phyloP scores from a whole-genome alignment of 2,329 filamentous ascomycete genomes.

The Xylaria sp. region DNA sequence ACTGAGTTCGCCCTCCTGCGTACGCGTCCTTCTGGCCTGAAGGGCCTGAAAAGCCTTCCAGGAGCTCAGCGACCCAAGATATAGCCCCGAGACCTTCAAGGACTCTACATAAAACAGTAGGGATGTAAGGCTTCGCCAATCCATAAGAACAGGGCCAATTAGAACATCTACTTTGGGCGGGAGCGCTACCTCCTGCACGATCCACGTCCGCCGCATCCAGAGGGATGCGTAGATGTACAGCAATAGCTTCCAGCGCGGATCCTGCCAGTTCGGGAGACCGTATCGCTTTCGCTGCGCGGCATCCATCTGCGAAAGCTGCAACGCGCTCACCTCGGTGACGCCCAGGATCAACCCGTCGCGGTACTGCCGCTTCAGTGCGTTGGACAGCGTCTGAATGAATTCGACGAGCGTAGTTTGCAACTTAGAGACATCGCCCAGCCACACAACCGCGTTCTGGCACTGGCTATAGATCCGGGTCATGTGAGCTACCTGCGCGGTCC shows the following conservation, averaged over 20 bases:
- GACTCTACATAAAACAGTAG: neutral
- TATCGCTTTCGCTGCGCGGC: neutral
- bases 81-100: neutral
- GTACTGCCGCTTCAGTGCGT: neutral
- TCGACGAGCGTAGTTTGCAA: neutral
- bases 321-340: neutral
- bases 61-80: neutral
- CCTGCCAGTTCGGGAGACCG: neutral
- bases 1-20: neutral
- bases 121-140: neutral
- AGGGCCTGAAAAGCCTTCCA: neutral
- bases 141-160: neutral
- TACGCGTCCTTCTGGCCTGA: neutral
- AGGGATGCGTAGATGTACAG: neutral
- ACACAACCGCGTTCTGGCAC: neutral
- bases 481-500: neutral
- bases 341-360: neutral
- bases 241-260: neutral
- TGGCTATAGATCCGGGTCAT: neutral
- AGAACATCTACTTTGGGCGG: neutral
- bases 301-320: neutral
- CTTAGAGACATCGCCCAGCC: neutral
- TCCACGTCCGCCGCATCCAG: neutral
- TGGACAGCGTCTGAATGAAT: neutral
- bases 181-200: neutral